Base-by-base conservation (phyloP, 208 protist species). In the Acanthamoeba culbertsoni region DNA sequence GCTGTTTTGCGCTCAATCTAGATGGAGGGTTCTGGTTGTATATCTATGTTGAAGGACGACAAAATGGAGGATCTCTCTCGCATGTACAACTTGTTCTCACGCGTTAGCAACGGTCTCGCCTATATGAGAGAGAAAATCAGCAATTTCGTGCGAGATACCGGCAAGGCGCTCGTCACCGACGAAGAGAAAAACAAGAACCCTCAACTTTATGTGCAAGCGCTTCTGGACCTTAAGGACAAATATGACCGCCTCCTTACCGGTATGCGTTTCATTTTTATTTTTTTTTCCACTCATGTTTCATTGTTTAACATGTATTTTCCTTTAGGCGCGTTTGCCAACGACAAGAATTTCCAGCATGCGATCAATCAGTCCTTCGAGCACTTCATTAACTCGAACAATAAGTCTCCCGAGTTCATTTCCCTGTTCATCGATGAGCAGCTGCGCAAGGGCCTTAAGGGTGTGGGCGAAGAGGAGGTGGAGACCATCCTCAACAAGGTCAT, bases 401-500 rank as follows among this genome's bases (percentile, higher is more conserved):
- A 92, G 51, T 96, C 94, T 28, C 95, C 97, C 51, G 97, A 98
- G 94, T 98, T 95, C 93, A 95, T 98, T 51, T 98, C 97, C 37
- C 86, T 98, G 5, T 97, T 96, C 71, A 96, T 98, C 28, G 97
- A 98, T 92, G 95, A 97, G 3, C 94, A 97, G 53, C 93, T 98
- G 57, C 96, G 95, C 55, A 97, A 96, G 33, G 96, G 95, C 42
- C 68, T 96, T 42, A 95, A 95, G 77, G 95, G 93, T 31, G 77
- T 96, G 18, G 95, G 89, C n/a, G 97, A 98, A 48, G 95, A 97
- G 33, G 96, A 98, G 73, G 75, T 97, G 10, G 97, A 98, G 53
- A 55, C 84, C 1, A 93, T 95, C 14, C 92, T 98, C 40, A 95
- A 97, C 46, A 95, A 97, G 93, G 92, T 96, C 26, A 95, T 98